These are phyloP conservation scores for Aegle marmelos DNA, from an alignment of 345 rosid species.

Conservation along the genomic window DNA sequence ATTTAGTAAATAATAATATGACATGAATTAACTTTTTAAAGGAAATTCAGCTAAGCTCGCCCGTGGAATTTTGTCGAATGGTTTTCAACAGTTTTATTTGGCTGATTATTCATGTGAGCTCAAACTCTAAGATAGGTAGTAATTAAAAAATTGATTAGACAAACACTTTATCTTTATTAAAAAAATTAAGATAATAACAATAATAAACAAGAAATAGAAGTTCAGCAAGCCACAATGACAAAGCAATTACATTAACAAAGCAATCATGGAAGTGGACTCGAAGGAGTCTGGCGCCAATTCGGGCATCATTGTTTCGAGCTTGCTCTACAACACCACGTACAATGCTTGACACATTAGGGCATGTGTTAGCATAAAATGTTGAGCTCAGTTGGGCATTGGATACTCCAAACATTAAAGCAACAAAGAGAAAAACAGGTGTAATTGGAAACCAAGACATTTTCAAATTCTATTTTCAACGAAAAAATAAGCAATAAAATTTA, in stretches of 20 bases:
- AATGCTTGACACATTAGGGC: conserved; percentile 21
- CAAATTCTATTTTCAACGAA: neutral
- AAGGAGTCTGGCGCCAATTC: conserved; percentile 25
- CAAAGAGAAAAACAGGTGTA: neutral
- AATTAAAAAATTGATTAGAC: too few species aligned
- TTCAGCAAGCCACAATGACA: too few species aligned
- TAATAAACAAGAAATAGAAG: too few species aligned
- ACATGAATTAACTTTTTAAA: neutral
- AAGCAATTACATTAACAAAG: conserved; percentile 30
- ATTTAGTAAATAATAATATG: neutral
- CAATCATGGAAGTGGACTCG: conserved; percentile 43
- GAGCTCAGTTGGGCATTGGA: conserved; percentile 26
- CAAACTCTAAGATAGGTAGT: too few species aligned
- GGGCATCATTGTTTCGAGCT: conserved; percentile 7
- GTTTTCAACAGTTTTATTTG: too few species aligned
- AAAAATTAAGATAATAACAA: too few species aligned
- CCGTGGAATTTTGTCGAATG: too few species aligned
- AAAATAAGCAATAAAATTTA: neutral
- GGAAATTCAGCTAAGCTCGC: too few species aligned
- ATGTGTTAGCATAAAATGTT: conserved; percentile 24
- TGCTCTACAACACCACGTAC: conserved; percentile 13
- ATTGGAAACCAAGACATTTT: conserved; percentile 8
- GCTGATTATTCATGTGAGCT: too few species aligned
- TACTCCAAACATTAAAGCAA: conserved; percentile 10
- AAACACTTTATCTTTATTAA: too few species aligned